Evolutionary conservation across 2,329 filamentous ascomycete species (phyloP), one percentile per base, ranked within the genome.

Genomic region (Arachnomyces sp.): DNA sequence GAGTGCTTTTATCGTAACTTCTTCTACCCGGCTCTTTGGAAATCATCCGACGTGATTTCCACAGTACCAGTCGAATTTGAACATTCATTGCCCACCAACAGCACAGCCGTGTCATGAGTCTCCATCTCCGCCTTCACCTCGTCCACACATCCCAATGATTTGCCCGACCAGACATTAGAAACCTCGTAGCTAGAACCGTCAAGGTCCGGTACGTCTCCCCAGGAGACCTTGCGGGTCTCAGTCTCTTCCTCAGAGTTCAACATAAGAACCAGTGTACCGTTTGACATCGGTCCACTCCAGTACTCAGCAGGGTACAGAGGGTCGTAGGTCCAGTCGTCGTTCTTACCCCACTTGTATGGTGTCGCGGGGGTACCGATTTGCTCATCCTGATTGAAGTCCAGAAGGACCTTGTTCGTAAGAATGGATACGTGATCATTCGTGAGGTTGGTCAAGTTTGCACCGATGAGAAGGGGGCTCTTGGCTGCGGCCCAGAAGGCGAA

Each of bases 381-480:
- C 0, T 60, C 52, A 41, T 74, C 71, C 49, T 75, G 72, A 48
- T 71, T 69, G 53, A 74, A 65, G 5, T 52, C 47, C 3, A 66
- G 44, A 0, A 66, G 50, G n/a, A 55, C 50, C 16, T 48, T 40
- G 43, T 74, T 75, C n/a, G 59, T 59, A 1, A 75, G 52, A 7
- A 74, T 63, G 0, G 54, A 49, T 30, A 65, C 60, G 1, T 57
- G 50, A 7, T n/a, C n/a, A n/a, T n/a, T n/a, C 30, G 21, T 12
- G 12, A 6, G 31, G 25, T 17, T 14, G 18, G 1, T n/a, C n/a
- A 7, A 0, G n/a, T n/a, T n/a, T n/a, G 63, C 61, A 4, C 67
- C 65, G 31, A 71, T 68, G 14, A 71, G 55, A 7, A 72, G 44
- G 0, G 67, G 66, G 9, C 56, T 61, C 49, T 68, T 70, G 44